These are phyloP conservation scores for Ambispora gerdemannii DNA, from an alignment of 192 early-diverging fungal genomes.

Conservation along the genomic window DNA sequence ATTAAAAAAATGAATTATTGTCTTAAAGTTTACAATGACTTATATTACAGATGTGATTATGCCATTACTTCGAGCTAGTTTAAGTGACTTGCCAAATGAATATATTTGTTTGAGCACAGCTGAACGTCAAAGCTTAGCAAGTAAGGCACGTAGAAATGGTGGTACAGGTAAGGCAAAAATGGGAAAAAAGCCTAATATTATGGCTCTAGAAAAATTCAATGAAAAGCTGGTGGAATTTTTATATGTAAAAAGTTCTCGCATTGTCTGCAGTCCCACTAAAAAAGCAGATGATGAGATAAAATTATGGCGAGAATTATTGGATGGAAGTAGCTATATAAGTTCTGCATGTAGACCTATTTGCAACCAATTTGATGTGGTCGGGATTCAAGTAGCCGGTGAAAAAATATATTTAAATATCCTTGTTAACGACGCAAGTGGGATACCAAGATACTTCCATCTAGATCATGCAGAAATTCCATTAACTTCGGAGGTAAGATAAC, in stretches of 20 bases:
- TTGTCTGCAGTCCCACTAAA: not conserved
- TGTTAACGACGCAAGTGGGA: not conserved
- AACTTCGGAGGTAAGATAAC: not conserved
- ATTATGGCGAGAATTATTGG: not conserved
- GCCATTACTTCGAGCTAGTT: constrained; percentile 1
- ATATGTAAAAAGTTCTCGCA: not conserved
- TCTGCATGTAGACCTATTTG: not conserved
- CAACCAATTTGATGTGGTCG: not conserved
- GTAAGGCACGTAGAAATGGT: not conserved
- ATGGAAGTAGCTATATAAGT: not conserved
- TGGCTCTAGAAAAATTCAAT: not conserved
- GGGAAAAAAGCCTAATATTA: constrained; percentile 6
- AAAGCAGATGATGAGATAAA: constrained; percentile 4
- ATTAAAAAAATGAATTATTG: too few species aligned
- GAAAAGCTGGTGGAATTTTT: not conserved
- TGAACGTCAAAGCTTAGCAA: constrained; percentile 5
- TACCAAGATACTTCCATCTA: constrained; percentile 15
- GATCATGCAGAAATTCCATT: constrained; percentile 9
- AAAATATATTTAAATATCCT: not conserved
- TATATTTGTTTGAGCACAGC: constrained; percentile 6
- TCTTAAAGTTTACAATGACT: too few species aligned
- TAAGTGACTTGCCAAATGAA: not conserved
- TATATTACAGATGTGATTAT: constrained; percentile 4
- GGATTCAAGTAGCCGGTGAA: not conserved
- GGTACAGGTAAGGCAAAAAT: not conserved